These are phyloP conservation scores for Protomyces macrosporus DNA, from an alignment of 1,139 yeast species.

Conservation along the genomic window DNA sequence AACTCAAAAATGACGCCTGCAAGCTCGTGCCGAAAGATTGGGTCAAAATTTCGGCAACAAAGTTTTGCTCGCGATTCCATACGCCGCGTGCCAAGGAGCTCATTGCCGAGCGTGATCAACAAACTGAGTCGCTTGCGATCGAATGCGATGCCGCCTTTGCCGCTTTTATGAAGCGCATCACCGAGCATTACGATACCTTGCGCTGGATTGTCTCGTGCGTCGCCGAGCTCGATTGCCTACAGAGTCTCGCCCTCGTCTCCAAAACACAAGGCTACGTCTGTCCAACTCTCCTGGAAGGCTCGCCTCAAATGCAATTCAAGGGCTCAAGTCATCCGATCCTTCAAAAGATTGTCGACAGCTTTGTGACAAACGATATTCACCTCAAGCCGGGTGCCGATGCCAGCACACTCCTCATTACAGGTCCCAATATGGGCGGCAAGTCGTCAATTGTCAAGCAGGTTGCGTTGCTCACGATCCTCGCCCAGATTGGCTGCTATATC, in stretches of 20 bases:
- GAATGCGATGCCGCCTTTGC: conserved; percentile 56
- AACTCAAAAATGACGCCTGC: conserved; percentile 58
- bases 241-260: conserved; percentile 64
- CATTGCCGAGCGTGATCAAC: conserved; percentile 54
- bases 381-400: conserved; percentile 33
- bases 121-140: conserved; percentile 53
- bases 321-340: conserved; percentile 59
- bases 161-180: conserved; percentile 47
- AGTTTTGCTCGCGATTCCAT: conserved; percentile 64
- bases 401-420: conserved; percentile 57
- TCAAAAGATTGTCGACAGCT: conserved; percentile 48
- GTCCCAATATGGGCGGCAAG: conserved; percentile 77
- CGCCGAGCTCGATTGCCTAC: conserved; percentile 65
- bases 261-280: conserved; percentile 48
- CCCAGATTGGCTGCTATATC: conserved; percentile 85
- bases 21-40: conserved; percentile 62
- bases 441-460: conserved; percentile 63
- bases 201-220: conserved; percentile 50
- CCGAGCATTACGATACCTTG: conserved; percentile 50
- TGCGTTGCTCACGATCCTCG: conserved; percentile 60
- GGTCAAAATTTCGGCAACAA: conserved; percentile 49
- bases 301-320: conserved; percentile 56
- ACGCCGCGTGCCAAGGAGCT: conserved; percentile 54
- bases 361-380: conserved; percentile 62
- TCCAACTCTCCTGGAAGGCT: conserved; percentile 50